Evolutionary conservation across 352 stramenopile genomes (phyloP).

Genomic region (Globisporangium parvum): DNA sequence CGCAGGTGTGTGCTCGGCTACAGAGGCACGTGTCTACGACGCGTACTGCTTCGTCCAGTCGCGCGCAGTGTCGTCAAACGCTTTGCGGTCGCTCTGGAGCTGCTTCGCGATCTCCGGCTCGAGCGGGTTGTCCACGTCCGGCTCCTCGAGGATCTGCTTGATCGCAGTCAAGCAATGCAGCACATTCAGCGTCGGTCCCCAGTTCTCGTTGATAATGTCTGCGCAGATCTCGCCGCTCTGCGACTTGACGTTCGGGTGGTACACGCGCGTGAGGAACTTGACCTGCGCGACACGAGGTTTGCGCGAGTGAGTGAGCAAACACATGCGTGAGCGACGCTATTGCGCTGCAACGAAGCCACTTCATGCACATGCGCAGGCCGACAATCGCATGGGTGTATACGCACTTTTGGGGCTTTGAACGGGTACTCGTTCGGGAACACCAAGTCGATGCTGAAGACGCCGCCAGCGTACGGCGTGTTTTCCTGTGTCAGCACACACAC

Average conservation of each 20-base stretch:
- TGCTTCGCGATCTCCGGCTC: constrained; percentile 94
- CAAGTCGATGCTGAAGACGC: constrained; percentile 93
- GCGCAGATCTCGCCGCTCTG: constrained; percentile 96
- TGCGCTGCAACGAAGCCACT: too few species aligned
- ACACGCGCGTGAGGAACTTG: constrained; percentile 93
- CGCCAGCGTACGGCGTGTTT: constrained; percentile 80
- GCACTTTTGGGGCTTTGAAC: constrained; percentile 89
- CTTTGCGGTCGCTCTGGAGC: constrained; percentile 89
- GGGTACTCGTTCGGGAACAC: constrained; percentile 96
- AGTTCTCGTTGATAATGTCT: constrained; percentile 93
- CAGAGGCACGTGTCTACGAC: constrained; percentile 35
- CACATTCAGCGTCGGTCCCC: constrained; percentile 94
- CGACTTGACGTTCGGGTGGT: constrained; percentile 96
- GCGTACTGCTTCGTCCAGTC: constrained; percentile 91
- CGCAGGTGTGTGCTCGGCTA: background rate
- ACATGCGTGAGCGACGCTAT: too few species aligned
- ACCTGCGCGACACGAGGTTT: constrained; percentile 31
- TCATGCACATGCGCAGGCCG: too few species aligned
- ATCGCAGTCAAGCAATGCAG: constrained; percentile 89
- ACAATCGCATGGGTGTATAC: too few species aligned
- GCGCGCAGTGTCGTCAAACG: constrained; percentile 91
- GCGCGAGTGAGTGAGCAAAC: background rate
- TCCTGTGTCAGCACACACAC: constrained; percentile 50
- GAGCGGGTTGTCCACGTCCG: constrained; percentile 94
- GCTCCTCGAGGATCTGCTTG: constrained; percentile 94